A percentile compares a stretch with the other conserved stretches of the same genome.
Evolutionary conservation across 495 filamentous ascomycete species (phyloP).

Genomic region (Hypoxylon subgilvum): DNA sequence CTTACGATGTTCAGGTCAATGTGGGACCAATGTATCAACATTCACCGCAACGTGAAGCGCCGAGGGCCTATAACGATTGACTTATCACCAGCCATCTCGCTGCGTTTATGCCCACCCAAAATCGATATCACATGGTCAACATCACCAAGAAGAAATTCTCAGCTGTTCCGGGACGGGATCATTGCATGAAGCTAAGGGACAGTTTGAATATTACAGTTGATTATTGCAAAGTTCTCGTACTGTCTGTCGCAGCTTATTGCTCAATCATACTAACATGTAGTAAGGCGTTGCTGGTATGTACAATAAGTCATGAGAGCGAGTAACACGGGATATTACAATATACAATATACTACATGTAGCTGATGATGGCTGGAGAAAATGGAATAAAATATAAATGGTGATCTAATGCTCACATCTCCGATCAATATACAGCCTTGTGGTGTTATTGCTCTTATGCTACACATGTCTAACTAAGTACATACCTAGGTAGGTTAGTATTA

Average conservation of each 20-base stretch:
- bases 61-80: constrained; percentile 2
- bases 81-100: no score
- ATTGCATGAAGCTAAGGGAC: constrained; percentile 17
- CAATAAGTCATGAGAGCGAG: no score
- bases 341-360: no score
- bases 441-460: constrained; percentile 20
- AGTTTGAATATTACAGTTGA: constrained; percentile 14
- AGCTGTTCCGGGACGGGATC: constrained; percentile 4
- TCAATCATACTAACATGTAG: no score
- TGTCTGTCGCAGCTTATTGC: no score
- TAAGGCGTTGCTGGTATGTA: no score
- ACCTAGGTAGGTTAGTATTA: constrained; percentile 7
- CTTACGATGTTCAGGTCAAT: constrained; percentile 14
- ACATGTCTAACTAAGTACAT: constrained; percentile 7
- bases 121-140: constrained; percentile 13
- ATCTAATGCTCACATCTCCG: no score
- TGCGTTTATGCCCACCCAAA: neutral
- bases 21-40: constrained; percentile 4
- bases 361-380: no score
- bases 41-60: constrained; percentile 1
- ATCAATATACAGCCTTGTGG: no score
- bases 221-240: no score
- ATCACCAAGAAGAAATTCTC: constrained; percentile 6
- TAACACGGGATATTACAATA: no score
- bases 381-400: no score